phyloP scores from a whole-genome alignment of 495 filamentous ascomycete species.

The Echria macrotheca region DNA sequence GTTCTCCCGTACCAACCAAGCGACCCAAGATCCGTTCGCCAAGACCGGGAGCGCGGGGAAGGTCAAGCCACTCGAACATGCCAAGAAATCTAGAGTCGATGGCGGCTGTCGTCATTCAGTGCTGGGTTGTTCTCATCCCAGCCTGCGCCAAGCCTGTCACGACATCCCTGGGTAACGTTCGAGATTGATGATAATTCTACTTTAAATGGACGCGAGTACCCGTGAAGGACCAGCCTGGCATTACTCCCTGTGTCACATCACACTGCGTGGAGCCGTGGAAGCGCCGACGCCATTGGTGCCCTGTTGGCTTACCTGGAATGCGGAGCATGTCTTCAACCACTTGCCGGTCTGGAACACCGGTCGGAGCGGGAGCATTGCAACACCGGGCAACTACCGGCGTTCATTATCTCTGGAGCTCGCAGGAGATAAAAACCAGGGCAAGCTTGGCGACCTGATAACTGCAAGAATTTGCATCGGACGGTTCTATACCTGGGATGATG shows the following conservation, averaged over 20 bases:
- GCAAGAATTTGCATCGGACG: too few species aligned
- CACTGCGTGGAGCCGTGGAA: too few species aligned
- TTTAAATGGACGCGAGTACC: too few species aligned
- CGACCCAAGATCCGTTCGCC: neutral
- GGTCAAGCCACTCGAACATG: neutral
- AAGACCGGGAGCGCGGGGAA: constrained; percentile 4
- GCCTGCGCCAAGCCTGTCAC: too few species aligned
- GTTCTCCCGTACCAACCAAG: neutral
- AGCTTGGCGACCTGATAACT: too few species aligned
- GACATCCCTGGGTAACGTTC: too few species aligned
- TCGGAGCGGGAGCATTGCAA: neutral
- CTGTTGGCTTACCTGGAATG: too few species aligned
- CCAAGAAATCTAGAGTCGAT: too few species aligned
- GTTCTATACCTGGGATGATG: neutral
- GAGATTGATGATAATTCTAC: neutral
- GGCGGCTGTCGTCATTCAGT: neutral
- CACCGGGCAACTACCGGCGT: constrained; percentile 1
- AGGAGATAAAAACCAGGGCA: neutral
- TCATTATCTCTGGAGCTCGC: neutral
- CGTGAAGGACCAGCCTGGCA: too few species aligned
- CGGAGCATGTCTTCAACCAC: too few species aligned
- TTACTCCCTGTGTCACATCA: too few species aligned
- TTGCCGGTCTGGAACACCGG: neutral
- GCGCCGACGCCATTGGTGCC: too few species aligned
- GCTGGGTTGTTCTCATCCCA: neutral